Evolutionary conservation across 2,329 filamentous ascomycete species (phyloP).

Genomic region (Penicillium hordei): DNA sequence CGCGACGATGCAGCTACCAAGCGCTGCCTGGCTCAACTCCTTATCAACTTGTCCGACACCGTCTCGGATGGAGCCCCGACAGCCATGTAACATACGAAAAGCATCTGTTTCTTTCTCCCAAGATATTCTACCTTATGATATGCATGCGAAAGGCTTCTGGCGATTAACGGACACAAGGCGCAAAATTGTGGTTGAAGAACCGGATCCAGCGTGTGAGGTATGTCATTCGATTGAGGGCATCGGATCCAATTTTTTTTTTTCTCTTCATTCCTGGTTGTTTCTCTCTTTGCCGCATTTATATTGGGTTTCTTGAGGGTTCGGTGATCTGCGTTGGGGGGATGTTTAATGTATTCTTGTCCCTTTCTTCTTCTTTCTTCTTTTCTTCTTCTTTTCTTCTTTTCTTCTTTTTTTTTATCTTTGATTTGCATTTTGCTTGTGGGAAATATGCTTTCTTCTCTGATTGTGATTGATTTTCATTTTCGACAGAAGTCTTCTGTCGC

Average conservation of each 20-base stretch:
- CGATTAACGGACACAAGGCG: conserved; percentile 43
- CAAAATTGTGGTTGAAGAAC: conserved; percentile 32
- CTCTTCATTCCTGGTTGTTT: conserved; percentile 20
- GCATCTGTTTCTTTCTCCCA: conserved; percentile 34
- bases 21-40: conserved; percentile 90
- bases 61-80: conserved; percentile 57
- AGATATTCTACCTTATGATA: conserved; percentile 41
- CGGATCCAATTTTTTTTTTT: conserved; percentile 14
- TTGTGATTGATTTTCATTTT: conserved; percentile 10
- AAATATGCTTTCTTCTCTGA: conserved; percentile 14
- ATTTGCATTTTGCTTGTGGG: conserved; percentile 16
- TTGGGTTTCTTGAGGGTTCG: conserved; percentile 23
- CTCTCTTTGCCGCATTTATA: conserved; percentile 21
- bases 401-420: conserved; percentile 11
- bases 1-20: conserved; percentile 97
- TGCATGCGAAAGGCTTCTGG: conserved; percentile 44
- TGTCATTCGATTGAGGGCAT: conserved; percentile 15
- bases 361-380: conserved; percentile 15
- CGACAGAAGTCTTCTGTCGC: conserved; percentile 30
- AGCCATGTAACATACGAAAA: conserved; percentile 42
- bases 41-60: conserved; percentile 94
- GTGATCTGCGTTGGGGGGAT: conserved; percentile 24
- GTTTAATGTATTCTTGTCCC: conserved; percentile 29
- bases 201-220: conserved; percentile 9
- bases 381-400: conserved; percentile 12